Conservation (phyloP, 106 monocot species). For the Dendrobium officinale region DNA sequence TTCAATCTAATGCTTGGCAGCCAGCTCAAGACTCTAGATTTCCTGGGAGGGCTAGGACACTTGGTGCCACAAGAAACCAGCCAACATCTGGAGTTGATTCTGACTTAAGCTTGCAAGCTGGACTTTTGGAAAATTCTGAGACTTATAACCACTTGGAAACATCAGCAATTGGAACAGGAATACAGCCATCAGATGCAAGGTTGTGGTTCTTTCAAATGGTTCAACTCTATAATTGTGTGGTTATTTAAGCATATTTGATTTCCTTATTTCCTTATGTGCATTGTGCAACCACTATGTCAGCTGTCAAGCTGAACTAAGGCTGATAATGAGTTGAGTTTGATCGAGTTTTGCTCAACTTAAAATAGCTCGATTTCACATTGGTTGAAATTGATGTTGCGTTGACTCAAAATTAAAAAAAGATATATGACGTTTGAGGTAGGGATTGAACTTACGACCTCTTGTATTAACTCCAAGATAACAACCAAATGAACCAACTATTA, state of each 20-base stretch:
- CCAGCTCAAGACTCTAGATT: slow-evolving; percentile 70
- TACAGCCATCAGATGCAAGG: slow-evolving; percentile 36
- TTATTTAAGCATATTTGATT: neutral
- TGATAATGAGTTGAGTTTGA: neutral
- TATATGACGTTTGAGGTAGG: no score
- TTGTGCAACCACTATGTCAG: neutral
- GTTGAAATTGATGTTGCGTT: no score
- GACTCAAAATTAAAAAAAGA: no score
- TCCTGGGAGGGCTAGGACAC: slow-evolving; percentile 82
- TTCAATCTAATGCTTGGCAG: slow-evolving; percentile 20
- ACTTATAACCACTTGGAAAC: slow-evolving; percentile 15
- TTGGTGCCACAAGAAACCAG: slow-evolving; percentile 43
- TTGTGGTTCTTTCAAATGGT: slow-evolving; percentile 16
- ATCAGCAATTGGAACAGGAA: slow-evolving; percentile 18
- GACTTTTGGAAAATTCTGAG: slow-evolving; percentile 54
- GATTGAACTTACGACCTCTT: no score
- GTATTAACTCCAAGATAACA: no score
- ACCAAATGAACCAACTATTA: no score
- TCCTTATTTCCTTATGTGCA: neutral
- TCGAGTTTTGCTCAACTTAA: neutral
- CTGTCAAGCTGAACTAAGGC: neutral
- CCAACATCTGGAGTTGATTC: slow-evolving; percentile 33
- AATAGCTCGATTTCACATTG: no score
- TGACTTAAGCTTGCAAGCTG: slow-evolving; percentile 61
- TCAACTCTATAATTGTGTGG: neutral